Percentiles rank a stretch among this genome's conserved stretches.
Conservation (phyloP, 1,284 basidiomycete species). For the Cutaneotrichosporon cutaneum region DNA sequence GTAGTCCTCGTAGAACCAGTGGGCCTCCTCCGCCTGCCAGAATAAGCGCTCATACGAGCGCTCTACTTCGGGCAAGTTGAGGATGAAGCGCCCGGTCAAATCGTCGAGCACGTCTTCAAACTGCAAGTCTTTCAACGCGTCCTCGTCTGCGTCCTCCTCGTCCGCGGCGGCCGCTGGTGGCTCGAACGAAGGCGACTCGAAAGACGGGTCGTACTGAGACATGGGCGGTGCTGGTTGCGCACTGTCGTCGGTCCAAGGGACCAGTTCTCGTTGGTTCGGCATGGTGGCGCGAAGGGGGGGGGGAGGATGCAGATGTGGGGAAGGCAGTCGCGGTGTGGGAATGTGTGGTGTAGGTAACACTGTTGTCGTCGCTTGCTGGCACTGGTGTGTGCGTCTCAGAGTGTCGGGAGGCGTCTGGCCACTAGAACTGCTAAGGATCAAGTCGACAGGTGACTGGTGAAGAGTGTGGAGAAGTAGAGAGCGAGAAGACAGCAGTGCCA, state of each 20-base stretch:
- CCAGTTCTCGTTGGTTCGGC: not conserved
- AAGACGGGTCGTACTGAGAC: not conserved
- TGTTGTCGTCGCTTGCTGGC: constrained; percentile 1
- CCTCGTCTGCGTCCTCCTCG: constrained; percentile 34
- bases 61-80: constrained; percentile 94
- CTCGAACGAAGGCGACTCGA: not conserved
- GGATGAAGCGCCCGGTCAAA: constrained; percentile 91
- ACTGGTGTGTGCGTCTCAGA: not conserved
- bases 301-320: not conserved
- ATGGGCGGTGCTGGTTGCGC: not conserved
- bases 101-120: constrained; percentile 72
- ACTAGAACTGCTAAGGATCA: not conserved
- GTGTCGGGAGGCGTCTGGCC: not conserved
- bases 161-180: not conserved
- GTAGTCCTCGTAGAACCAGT: constrained; percentile 99
- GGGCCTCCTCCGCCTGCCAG: constrained; percentile 99
- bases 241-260: not conserved
- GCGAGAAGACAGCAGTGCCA: too few relatives aligned
- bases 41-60: constrained; percentile 88
- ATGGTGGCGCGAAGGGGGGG: not conserved
- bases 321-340: constrained; percentile 1
- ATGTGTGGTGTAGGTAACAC: not conserved
- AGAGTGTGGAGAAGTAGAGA: not conserved
- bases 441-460: not conserved
- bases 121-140: constrained; percentile 44